A percentile compares a stretch with the other conserved stretches of the same genome.
Conservation (phyloP, 2,329 filamentous ascomycete genomes). For the Hypoxylon sp. region DNA sequence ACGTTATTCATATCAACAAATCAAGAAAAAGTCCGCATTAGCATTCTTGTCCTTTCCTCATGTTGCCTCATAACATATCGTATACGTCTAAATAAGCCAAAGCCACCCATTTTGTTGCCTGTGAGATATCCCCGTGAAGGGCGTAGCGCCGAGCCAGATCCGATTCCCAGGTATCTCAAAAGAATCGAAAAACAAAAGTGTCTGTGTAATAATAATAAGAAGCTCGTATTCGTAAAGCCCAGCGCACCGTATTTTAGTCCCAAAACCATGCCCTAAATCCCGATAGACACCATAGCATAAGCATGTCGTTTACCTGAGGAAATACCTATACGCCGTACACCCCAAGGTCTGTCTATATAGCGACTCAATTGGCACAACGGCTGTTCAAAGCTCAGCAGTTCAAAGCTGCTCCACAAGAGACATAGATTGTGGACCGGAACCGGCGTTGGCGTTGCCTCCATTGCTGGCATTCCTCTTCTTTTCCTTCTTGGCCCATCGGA, state of each 20-base stretch:
- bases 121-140: constrained; percentile 36
- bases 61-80: constrained; percentile 39
- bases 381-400: constrained; percentile 5
- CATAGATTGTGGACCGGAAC: constrained; percentile 25
- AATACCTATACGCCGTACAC: constrained; percentile 40
- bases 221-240: constrained; percentile 23
- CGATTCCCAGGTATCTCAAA: constrained; percentile 40
- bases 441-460: constrained; percentile 29
- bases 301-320: constrained; percentile 28
- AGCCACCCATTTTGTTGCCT: constrained; percentile 42
- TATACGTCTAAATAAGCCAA: constrained; percentile 33
- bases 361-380: constrained; percentile 21
- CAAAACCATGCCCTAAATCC: constrained; percentile 33
- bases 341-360: constrained; percentile 30
- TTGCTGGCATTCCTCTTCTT: constrained; percentile 70
- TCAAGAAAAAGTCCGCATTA: constrained; percentile 25
- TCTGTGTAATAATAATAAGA: constrained; percentile 18
- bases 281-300: constrained; percentile 25
- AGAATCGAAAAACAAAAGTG: constrained; percentile 29
- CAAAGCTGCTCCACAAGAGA: constrained; percentile 31
- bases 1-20: not conserved
- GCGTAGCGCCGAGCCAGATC: constrained; percentile 24
- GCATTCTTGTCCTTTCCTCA: constrained; percentile 39
- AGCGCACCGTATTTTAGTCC: constrained; percentile 37
- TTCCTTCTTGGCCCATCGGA: constrained; percentile 83